Conservation (phyloP, 768 basidiomycete genomes). For the Suillus alpinus region DNA sequence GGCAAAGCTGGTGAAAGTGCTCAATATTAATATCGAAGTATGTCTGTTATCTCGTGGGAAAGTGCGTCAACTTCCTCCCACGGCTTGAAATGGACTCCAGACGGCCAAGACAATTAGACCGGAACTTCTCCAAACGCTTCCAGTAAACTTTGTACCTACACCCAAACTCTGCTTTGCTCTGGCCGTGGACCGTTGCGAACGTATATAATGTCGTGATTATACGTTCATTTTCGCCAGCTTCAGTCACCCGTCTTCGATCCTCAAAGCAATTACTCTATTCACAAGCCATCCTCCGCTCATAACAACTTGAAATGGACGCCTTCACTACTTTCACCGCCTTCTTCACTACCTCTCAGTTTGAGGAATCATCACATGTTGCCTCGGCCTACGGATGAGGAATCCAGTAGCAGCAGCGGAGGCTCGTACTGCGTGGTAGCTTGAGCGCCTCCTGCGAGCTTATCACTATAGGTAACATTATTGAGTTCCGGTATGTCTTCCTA, state of each 20-base stretch:
- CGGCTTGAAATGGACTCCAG: not conserved
- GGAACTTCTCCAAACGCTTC: not conserved
- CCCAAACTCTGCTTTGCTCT: not conserved
- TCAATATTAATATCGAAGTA: too few relatives aligned
- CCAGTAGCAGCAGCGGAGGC: constrained; percentile 3
- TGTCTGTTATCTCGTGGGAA: too few relatives aligned
- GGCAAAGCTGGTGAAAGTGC: too few relatives aligned
- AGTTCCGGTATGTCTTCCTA: too few relatives aligned
- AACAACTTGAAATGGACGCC: too few relatives aligned
- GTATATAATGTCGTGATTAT: too few relatives aligned
- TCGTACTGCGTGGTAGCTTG: constrained; percentile 8
- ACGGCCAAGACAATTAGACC: not conserved
- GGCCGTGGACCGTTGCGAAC: not conserved
- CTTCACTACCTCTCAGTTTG: constrained; percentile 2
- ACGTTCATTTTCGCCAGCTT: not conserved
- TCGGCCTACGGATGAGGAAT: constrained; percentile 8
- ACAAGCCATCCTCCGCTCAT: not conserved
- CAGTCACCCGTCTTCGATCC: constrained; percentile 2
- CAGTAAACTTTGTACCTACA: not conserved
- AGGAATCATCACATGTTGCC: constrained; percentile 2
- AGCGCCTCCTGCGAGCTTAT: not conserved
- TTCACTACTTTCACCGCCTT: constrained; percentile 4
- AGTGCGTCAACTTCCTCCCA: too few relatives aligned
- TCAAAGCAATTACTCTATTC: constrained; percentile 3
- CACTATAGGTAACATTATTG: not conserved